Evolutionary conservation across 495 filamentous ascomycete genomes (phyloP).

Genomic region (Niebla homalea): DNA sequence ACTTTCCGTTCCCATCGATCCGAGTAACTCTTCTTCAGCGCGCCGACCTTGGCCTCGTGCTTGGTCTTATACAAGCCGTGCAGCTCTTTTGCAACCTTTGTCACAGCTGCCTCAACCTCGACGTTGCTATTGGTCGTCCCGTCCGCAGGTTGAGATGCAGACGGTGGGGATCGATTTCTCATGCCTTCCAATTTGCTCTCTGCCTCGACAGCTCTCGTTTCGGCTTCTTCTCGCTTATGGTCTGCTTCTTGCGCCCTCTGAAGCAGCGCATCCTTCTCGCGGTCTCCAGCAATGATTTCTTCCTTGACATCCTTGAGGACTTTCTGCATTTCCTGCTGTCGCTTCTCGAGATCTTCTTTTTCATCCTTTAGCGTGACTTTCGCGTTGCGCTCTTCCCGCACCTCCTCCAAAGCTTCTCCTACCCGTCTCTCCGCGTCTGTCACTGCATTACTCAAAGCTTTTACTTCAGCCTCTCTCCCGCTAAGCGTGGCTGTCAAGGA

Average conservation of each 20-base stretch:
- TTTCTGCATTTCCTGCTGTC: constrained; percentile 70
- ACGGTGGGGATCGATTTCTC: constrained; percentile 20
- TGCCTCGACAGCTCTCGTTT: constrained; percentile 43
- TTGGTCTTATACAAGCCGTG: constrained; percentile 92
- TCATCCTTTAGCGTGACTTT: constrained; percentile 64
- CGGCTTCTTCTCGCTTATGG: constrained; percentile 49
- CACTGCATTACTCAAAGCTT: constrained; percentile 71
- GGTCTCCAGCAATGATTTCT: constrained; percentile 63
- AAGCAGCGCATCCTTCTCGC: constrained; percentile 59
- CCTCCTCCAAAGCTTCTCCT: constrained; percentile 65
- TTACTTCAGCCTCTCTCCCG: constrained; percentile 82
- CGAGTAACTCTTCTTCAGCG: constrained; percentile 91
- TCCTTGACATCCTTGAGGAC: constrained; percentile 66
- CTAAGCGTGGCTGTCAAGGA: constrained; percentile 77
- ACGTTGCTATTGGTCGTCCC: constrained; percentile 27
- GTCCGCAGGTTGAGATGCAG: constrained; percentile 4
- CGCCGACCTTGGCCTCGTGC: constrained; percentile 87
- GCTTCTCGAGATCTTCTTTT: constrained; percentile 67
- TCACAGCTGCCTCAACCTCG: constrained; percentile 77
- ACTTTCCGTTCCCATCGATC: constrained; percentile 76
- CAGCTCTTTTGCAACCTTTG: constrained; percentile 76
- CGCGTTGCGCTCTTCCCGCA: constrained; percentile 56
- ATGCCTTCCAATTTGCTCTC: constrained; percentile 61
- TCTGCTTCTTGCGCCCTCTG: constrained; percentile 63
- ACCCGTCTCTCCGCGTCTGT: constrained; percentile 83